phyloP scores from a whole-genome alignment of 2,329 filamentous ascomycete species.

The Dothidotthia symphoricarpi region DNA sequence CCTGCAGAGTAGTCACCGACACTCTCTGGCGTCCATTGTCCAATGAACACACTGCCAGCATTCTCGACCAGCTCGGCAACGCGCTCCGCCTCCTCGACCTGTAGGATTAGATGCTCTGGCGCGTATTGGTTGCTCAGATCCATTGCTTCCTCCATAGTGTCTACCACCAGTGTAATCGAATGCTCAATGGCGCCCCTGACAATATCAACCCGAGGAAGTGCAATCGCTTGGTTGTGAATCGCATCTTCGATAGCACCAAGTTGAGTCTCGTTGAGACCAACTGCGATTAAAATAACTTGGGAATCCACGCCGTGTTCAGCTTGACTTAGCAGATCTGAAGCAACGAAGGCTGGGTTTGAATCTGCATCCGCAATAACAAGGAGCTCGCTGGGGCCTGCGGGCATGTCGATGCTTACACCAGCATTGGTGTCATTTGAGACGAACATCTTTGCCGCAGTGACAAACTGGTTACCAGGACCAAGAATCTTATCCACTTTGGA shows the following conservation, averaged over 20 bases:
- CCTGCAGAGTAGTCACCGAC: constrained; percentile 98
- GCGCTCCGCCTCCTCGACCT: constrained; percentile 73
- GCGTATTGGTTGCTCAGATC: constrained; percentile 90
- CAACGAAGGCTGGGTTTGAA: constrained; percentile 90
- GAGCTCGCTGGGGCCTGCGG: constrained; percentile 92
- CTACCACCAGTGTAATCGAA: constrained; percentile 79
- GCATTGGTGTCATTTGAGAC: constrained; percentile 97
- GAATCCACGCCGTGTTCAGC: constrained; percentile 96
- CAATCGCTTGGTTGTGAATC: constrained; percentile 80
- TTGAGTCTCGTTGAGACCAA: constrained; percentile 71
- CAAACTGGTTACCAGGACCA: constrained; percentile 96
- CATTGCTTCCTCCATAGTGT: constrained; percentile 72
- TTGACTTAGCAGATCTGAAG: constrained; percentile 89
- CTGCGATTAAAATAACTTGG: constrained; percentile 86
- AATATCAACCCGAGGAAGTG: constrained; percentile 87
- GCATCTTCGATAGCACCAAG: constrained; percentile 86
- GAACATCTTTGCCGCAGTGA: constrained; percentile 97
- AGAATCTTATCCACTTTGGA: constrained; percentile 98
- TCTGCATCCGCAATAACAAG: constrained; percentile 89
- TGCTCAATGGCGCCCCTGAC: constrained; percentile 87
- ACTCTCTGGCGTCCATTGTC: constrained; percentile 94
- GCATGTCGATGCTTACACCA: constrained; percentile 96
- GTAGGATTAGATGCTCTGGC: constrained; percentile 93
- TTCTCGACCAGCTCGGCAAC: constrained; percentile 81
- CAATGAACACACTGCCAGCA: constrained; percentile 93